Percentiles rank a stretch among this genome's conserved stretches.
Conservation (phyloP, 306 rosid species). For the Medicago lupulina region DNA sequence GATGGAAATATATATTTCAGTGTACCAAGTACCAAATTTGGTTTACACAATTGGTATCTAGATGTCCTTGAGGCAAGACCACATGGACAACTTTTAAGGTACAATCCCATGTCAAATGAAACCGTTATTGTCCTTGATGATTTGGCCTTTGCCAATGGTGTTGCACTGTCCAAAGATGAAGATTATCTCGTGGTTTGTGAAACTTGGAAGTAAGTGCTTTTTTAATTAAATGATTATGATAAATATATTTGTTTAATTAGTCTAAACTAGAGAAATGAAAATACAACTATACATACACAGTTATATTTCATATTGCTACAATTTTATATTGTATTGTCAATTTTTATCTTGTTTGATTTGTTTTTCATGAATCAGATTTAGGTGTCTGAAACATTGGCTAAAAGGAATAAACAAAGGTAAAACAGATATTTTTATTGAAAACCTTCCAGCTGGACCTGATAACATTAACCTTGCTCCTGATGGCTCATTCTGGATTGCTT, state of each 20-base stretch:
- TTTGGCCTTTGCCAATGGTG: conserved; percentile 67
- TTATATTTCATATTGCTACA: background rate
- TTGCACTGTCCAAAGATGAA: conserved; percentile 68
- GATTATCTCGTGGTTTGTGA: conserved; percentile 64
- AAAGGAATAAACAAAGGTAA: conserved; percentile 60
- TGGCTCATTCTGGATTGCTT: conserved; percentile 80
- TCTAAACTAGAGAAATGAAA: too few relatives aligned
- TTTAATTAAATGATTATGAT: too few relatives aligned
- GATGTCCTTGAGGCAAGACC: conserved; percentile 76
- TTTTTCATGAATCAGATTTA: conserved; percentile 46
- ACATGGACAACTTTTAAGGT: conserved; percentile 68
- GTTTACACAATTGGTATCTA: conserved; percentile 52
- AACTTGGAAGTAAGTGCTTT: conserved; percentile 61
- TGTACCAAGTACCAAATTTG: conserved; percentile 64
- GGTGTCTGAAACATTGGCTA: conserved; percentile 63
- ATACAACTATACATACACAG: too few relatives aligned
- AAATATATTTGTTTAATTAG: too few relatives aligned
- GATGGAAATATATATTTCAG: conserved; percentile 68
- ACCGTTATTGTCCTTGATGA: conserved; percentile 51
- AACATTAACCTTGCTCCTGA: conserved; percentile 78
- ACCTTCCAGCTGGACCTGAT: conserved; percentile 80
- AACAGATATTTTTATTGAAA: conserved; percentile 63
- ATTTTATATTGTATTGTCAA: background rate
- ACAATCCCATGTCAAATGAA: conserved; percentile 53
- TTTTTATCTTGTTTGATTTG: background rate